Evolutionary conservation across 2,329 filamentous ascomycete genomes (phyloP).

Genomic region (Colletotrichum nymphaeae): DNA sequence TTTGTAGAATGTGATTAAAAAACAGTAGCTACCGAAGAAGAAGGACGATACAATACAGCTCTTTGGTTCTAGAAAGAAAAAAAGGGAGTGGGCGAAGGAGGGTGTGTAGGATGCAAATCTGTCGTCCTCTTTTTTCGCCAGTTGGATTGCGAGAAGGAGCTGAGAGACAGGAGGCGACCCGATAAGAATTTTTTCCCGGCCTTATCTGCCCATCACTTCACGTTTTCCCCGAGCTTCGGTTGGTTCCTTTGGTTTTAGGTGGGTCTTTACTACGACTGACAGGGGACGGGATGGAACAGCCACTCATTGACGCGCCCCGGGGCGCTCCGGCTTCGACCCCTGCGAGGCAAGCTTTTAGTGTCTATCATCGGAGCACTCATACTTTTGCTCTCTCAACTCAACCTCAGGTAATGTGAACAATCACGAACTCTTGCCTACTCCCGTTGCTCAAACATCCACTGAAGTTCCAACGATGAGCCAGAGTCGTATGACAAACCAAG

Average conservation of each 20-base stretch:
- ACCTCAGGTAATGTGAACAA: neutral
- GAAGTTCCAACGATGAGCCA: neutral
- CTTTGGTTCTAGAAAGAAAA: neutral
- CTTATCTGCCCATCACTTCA: constrained; percentile 20
- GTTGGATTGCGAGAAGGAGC: constrained; percentile 3
- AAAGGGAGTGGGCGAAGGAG: neutral
- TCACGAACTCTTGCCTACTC: neutral
- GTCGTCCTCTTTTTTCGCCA: constrained; percentile 19
- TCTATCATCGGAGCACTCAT: neutral
- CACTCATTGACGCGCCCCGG: constrained; percentile 4
- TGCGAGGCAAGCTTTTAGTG: neutral
- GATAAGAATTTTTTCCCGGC: constrained; percentile 36
- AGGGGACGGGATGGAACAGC: neutral
- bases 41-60: constrained; percentile 8
- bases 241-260: neutral
- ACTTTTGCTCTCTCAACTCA: neutral
- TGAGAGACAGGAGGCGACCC: constrained; percentile 38
- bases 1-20: constrained; percentile 1
- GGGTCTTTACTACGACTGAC: neutral
- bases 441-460: neutral
- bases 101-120: neutral
- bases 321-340: constrained; percentile 3
- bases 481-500: neutral
- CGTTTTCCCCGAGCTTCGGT: constrained; percentile 16
- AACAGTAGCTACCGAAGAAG: constrained; percentile 6